Base-by-base conservation (phyloP, 768 basidiomycete species). In the Suillus discolor region DNA sequence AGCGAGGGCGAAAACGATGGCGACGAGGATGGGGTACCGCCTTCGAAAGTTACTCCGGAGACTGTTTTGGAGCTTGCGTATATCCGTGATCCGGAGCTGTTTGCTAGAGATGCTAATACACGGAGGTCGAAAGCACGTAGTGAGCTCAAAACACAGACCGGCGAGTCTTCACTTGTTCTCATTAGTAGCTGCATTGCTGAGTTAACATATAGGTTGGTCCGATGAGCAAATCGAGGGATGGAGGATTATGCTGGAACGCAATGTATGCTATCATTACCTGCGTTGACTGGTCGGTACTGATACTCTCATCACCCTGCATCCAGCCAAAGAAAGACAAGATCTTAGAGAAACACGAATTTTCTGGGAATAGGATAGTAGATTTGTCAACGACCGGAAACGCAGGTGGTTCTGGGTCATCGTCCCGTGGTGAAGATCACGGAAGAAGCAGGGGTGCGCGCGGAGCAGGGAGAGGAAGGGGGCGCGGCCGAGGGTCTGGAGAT, bases 211-310 rank as follows among this genome's bases (percentile, higher is more conserved):
- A 90, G 90, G 90, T 13, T 92, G 90, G 88, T 80, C 74, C 12
- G 88, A 97, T 71, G 91, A 91, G 69, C 95, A 97, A 72, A 88
- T 97, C 34, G 95, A 97, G 75, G 96, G 95, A 0, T 97, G 95
- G 95, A 85, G 79, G 64, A 88, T 92, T 63, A 94, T 97, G 90
- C 75, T 97, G 65, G 96, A 98, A 65, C 80, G 90, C 69, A 90
- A 96, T 71, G 96, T 97, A 71, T 67, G 91, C 81, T 2, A 28
- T 68, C 2, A 63, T 62, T 41, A 8, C 67, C 20, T 63, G 18
- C 49, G 39, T 57, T 31, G 57, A 65, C 54, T 47, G 67, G 36
- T 63, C 9, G 57, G 42, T 66, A 49, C 41, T 53, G 39, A 64
- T n/a, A 34, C 41, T 47, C 13, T 41, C 25, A 36, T 23, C 16